Base-by-base conservation (phyloP, 169 alveolate genomes). In the Plasmodium chabaudi region DNA sequence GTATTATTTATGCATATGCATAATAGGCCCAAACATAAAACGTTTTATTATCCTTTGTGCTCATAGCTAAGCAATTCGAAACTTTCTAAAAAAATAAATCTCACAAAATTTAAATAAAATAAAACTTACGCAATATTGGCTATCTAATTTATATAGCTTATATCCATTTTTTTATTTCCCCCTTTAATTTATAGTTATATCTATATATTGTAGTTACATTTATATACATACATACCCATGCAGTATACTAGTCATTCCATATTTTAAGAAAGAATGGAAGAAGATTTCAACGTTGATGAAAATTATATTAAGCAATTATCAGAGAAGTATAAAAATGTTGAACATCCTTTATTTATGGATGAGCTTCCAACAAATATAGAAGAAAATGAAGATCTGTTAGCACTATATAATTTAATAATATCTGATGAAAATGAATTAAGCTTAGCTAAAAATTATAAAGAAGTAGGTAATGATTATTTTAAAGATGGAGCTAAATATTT, bases 301-400 rank as follows among this genome's bases (percentile, higher is more conserved):
- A 57, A 64, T 13, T 82, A 82, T 61, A 64, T 82, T 42, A 82
- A 55, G 13, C 46, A 27, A 27, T 51, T 82, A 59, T 82, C 90
- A 39, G 90, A 67, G 25, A 82, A 82, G 17, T 82, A 82, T 49
- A 57, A 82, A 39, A 23, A 82, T 69, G 75, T 69, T 9, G 90
- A 82, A 21, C 90, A 82, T 53, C 90, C 90, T 7, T 60, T 82
- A 55, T 82, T 82, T 69, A 82, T 82, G 90, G 60, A 46, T 53
- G 90, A 82, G 7, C 75, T 82, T 5, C 90, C 90, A 9, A 69
- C 55, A 56, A 67, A 82, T 69, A 67, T 82, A 2, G 90, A 67
- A 55, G 90, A 82, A 46, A 82, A 82, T 67, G 82, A 82, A 65
- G 90, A 82, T 39, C 46, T 82, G 56, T 60, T 23, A 42, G 90